Percentiles rank a stretch among this genome's conserved stretches.
These are phyloP conservation scores for Trametes polyzona DNA, from an alignment of 1,284 basidiomycete genomes.

Conservation along the genomic window DNA sequence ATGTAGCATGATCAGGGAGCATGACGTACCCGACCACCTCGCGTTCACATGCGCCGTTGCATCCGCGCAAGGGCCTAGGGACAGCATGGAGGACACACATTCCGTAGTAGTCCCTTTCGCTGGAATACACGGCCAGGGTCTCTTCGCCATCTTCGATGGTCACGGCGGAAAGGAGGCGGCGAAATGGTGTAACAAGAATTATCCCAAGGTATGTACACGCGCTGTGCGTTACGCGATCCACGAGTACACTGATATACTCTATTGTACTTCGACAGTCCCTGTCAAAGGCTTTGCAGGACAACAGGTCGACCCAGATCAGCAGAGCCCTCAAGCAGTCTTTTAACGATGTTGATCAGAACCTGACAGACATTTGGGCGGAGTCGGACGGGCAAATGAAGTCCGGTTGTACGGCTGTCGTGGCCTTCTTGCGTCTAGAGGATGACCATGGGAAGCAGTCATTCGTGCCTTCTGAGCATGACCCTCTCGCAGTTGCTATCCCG, in stretches of 20 bases:
- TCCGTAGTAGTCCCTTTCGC: slow-evolving; percentile 95
- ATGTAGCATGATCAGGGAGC: slow-evolving; percentile 2
- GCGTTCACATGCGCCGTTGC: slow-evolving; percentile 86
- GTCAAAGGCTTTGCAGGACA: slow-evolving; percentile 28
- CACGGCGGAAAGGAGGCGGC: slow-evolving; percentile 99
- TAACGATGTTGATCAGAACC: slow-evolving; percentile 83
- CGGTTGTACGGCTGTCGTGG: slow-evolving; percentile 96
- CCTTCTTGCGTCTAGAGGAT: slow-evolving; percentile 93
- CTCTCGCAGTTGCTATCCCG: slow-evolving; percentile 36
- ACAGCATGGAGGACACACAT: slow-evolving; percentile 98
- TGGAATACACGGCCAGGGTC: slow-evolving; percentile 90
- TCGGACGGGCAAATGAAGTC: slow-evolving; percentile 91
- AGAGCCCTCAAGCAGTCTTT: slow-evolving; percentile 94
- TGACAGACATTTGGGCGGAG: slow-evolving; percentile 82
- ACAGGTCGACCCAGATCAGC: slow-evolving; percentile 56
- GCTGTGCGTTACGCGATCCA: background rate
- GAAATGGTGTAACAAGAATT: slow-evolving; percentile 99
- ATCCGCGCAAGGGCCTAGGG: slow-evolving; percentile 88
- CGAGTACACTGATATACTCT: background rate
- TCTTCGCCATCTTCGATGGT: slow-evolving; percentile 98
- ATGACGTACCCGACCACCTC: slow-evolving; percentile 42
- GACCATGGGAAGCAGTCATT: slow-evolving; percentile 69
- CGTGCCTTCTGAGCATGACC: slow-evolving; percentile 39
- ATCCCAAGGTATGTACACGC: background rate
- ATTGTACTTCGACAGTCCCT: slow-evolving; percentile 30